Evolutionary conservation across 345 rosid genomes (phyloP).

Genomic region (Rhodamnia rubescens): DNA sequence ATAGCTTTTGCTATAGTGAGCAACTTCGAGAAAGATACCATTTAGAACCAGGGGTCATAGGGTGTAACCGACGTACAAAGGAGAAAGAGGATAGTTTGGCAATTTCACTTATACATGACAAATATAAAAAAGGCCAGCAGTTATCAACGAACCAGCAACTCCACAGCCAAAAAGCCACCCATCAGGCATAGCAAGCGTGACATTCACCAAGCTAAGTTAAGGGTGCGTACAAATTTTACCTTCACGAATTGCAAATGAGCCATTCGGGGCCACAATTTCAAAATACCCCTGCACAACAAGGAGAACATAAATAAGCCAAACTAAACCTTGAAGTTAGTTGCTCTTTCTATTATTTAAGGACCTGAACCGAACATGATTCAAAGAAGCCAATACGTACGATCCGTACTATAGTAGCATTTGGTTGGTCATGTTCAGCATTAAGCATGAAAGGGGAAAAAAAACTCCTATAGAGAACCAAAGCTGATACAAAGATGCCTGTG

Average conservation of each 20-base stretch:
- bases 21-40: not conserved
- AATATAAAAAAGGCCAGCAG: conserved; percentile 7
- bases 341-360: not conserved
- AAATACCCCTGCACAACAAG: conserved; percentile 1
- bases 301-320: not conserved
- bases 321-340: not conserved
- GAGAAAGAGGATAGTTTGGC: not conserved
- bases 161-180: conserved; percentile 34
- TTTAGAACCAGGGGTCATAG: not conserved
- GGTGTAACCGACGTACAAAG: not conserved
- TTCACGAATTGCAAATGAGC: conserved; percentile 2
- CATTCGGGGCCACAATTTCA: conserved; percentile 21
- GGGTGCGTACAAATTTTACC: not conserved
- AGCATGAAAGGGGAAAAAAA: not conserved
- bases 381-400: not conserved
- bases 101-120: not conserved
- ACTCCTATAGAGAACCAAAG: not conserved
- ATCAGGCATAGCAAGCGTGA: conserved; percentile 16
- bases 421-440: not conserved
- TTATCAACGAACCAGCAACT: conserved; percentile 22
- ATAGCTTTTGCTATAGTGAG: not conserved
- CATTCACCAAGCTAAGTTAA: conserved; percentile 1
- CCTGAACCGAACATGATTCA: not conserved
- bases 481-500: not conserved
- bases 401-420: not conserved